A percentile compares a stretch with the other conserved stretches of the same genome.
Evolutionary conservation across 441 rosid genomes (phyloP).

Genomic region (California macrophylla): DNA sequence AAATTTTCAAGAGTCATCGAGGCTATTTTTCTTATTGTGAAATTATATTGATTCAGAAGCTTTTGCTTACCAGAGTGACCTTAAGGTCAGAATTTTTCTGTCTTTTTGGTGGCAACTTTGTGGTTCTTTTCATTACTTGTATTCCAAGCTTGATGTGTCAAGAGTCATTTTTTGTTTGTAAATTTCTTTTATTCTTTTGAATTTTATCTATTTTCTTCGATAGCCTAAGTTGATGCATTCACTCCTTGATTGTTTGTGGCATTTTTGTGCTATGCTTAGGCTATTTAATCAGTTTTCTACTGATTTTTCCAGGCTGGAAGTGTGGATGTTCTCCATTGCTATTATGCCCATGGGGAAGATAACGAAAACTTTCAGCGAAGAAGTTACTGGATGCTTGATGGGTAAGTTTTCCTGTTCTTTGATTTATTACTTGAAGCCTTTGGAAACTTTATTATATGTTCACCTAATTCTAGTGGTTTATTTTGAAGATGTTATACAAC

Average conservation of each 20-base stretch:
- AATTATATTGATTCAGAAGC: too few relatives aligned
- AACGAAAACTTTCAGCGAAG: slow-evolving; percentile 56
- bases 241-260: background rate
- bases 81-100: too few relatives aligned
- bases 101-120: too few relatives aligned
- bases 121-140: too few relatives aligned
- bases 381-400: slow-evolving; percentile 67
- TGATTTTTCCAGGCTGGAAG: slow-evolving; percentile 41
- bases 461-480: background rate
- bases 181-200: too few relatives aligned
- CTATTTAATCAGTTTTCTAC: slow-evolving; percentile 5
- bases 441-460: background rate
- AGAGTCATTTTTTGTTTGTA: too few relatives aligned
- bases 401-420: slow-evolving; percentile 27
- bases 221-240: background rate
- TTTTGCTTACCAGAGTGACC: too few relatives aligned
- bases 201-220: background rate
- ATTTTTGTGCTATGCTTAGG: slow-evolving; percentile 1
- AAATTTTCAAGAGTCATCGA: background rate
- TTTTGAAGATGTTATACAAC: background rate
- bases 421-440: background rate
- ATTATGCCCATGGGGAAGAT: slow-evolving; percentile 68
- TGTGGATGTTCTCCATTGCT: slow-evolving; percentile 65
- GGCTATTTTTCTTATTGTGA: background rate
- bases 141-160: background rate